Evolutionary conservation across 768 basidiomycete genomes (phyloP).

Genomic region (Podaxis rugospora): DNA sequence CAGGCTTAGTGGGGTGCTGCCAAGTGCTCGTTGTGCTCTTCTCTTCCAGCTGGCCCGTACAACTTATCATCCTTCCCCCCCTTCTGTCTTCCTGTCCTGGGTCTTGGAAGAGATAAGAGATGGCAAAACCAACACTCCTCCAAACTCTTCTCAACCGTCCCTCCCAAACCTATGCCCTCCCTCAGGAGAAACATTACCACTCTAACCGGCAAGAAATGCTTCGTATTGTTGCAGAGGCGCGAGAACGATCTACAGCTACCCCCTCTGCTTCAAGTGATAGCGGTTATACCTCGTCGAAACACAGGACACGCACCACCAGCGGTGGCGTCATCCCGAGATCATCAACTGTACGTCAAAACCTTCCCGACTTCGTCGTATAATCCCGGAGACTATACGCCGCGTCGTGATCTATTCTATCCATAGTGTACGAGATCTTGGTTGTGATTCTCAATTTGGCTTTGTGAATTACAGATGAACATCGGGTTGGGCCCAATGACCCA

Average conservation of each 20-base stretch:
- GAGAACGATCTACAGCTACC: background rate
- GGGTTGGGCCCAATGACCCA: slow-evolving; percentile 4
- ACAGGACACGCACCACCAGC: background rate
- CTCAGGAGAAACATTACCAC: slow-evolving; percentile 42
- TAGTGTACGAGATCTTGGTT: background rate
- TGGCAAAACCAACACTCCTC: slow-evolving; percentile 31
- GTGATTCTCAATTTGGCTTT: slow-evolving; percentile 4
- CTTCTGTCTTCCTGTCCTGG: background rate
- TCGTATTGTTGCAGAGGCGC: slow-evolving; percentile 39
- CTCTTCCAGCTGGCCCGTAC: background rate
- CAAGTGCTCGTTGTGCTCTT: background rate
- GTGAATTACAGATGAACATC: background rate
- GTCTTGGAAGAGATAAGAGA: slow-evolving; percentile 1
- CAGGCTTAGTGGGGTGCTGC: background rate
- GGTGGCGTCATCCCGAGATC: background rate
- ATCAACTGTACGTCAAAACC: slow-evolving; percentile 5
- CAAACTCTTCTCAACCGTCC: slow-evolving; percentile 61
- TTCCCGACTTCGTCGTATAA: background rate
- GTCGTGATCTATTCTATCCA: background rate
- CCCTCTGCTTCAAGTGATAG: background rate
- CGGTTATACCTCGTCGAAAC: background rate
- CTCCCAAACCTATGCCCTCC: slow-evolving; percentile 55
- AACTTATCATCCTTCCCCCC: background rate
- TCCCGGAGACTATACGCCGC: background rate
- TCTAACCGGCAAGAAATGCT: slow-evolving; percentile 49